A percentile compares a stretch with the other conserved stretches of the same genome.
Evolutionary conservation across 345 rosid species (phyloP).

Genomic region (Raphanus sativus): DNA sequence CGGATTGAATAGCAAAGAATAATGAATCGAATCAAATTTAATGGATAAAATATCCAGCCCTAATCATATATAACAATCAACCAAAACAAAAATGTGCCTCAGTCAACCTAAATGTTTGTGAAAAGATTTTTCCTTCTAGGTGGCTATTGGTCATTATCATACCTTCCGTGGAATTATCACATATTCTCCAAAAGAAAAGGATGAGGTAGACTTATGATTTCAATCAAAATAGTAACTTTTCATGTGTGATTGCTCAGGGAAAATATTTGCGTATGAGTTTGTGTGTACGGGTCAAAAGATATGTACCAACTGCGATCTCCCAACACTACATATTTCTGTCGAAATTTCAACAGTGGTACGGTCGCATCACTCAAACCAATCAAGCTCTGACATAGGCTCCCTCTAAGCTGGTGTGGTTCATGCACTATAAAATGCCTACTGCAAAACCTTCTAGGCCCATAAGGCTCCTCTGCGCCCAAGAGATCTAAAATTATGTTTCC

Average conservation of each 20-base stretch:
- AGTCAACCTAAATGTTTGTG: not conserved
- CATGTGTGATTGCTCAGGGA: not conserved
- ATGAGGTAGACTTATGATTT: not conserved
- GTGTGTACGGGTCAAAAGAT: not conserved
- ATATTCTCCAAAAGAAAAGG: not conserved
- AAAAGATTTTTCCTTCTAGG: not conserved
- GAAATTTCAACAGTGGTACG: not conserved
- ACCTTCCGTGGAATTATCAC: not conserved
- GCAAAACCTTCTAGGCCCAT: not conserved
- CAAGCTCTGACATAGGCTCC: not conserved
- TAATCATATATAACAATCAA: too few species aligned
- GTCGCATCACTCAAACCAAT: not conserved
- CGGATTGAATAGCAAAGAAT: too few species aligned
- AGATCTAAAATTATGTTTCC: not conserved
- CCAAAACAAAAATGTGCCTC: not conserved
- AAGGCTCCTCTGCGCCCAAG: not conserved
- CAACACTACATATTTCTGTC: not conserved
- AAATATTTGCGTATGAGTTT: not conserved
- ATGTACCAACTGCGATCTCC: not conserved
- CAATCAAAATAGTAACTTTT: not conserved
- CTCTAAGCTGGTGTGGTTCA: not conserved
- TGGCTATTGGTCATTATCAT: conserved; percentile 5
- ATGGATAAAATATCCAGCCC: too few species aligned
- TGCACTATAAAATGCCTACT: not conserved
- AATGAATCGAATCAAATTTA: too few species aligned